Conservation (phyloP, 176 grass and related monocot genomes). For the Carex littledalei region DNA sequence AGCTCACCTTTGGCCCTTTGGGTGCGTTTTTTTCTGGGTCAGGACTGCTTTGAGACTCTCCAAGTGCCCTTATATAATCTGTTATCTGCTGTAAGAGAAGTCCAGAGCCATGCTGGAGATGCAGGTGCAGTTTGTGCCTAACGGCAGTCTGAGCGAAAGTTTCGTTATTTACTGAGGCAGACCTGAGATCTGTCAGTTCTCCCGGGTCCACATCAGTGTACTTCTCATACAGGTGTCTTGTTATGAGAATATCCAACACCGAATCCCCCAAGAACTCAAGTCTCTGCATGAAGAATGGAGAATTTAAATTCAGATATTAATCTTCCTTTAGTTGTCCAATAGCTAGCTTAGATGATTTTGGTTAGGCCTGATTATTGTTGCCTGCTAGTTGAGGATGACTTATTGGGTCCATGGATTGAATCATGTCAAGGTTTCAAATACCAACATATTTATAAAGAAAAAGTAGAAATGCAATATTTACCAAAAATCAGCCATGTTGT, state of each 20-base stretch:
- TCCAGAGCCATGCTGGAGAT: slow-evolving; percentile 67
- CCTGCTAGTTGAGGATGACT: neutral
- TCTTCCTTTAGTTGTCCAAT: neutral
- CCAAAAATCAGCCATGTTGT: neutral
- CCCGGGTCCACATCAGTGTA: slow-evolving; percentile 67
- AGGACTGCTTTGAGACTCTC: slow-evolving; percentile 31
- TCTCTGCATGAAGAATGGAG: slow-evolving; percentile 45
- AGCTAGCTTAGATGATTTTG: neutral
- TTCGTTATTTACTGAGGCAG: slow-evolving; percentile 87
- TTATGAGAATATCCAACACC: slow-evolving; percentile 82
- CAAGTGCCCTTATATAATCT: slow-evolving; percentile 56
- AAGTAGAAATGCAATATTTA: slow-evolving; percentile 1
- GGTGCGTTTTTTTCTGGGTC: slow-evolving; percentile 31
- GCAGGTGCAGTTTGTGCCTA: slow-evolving; percentile 62
- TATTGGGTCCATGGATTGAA: neutral
- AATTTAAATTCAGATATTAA: neutral
- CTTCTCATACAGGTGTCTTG: slow-evolving; percentile 54
- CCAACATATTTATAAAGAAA: neutral
- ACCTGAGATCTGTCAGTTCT: slow-evolving; percentile 81
- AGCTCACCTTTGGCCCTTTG: slow-evolving; percentile 71
- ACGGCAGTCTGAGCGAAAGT: slow-evolving; percentile 85
- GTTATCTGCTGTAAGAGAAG: slow-evolving; percentile 55
- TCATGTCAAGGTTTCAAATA: neutral
- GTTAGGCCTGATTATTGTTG: neutral
- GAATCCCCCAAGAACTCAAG: slow-evolving; percentile 94